phyloP scores from a whole-genome alignment of 1,284 basidiomycete species.

The Dichomitus squalens region DNA sequence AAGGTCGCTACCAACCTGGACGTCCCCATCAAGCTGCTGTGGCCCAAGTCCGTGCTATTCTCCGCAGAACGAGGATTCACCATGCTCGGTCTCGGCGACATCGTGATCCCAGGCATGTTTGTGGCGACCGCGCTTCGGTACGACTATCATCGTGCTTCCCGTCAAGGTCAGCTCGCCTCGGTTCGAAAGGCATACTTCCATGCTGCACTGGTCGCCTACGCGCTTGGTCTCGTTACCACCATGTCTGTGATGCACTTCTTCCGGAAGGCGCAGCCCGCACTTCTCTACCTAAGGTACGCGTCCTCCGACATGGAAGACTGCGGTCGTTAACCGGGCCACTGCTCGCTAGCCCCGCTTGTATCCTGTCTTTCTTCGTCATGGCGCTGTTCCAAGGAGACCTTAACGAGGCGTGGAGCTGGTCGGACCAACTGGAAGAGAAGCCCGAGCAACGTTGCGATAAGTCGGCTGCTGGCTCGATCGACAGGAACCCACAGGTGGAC shows the following conservation, averaged over 20 bases:
- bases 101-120: conserved; percentile 91
- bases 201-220: conserved; percentile 74
- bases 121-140: conserved; percentile 88
- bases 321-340: not conserved
- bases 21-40: conserved; percentile 92
- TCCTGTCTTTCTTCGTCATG: conserved; percentile 59
- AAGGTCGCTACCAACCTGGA: conserved; percentile 92
- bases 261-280: conserved; percentile 85
- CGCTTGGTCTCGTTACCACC: conserved; percentile 77
- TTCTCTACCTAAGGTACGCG: conserved; percentile 87
- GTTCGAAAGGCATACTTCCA: conserved; percentile 84
- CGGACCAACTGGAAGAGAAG: conserved; percentile 40
- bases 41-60: conserved; percentile 75
- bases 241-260: conserved; percentile 90
- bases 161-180: conserved; percentile 16
- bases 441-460: not conserved
- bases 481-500: conserved; percentile 4
- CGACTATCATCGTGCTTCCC: conserved; percentile 63
- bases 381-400: conserved; percentile 61
- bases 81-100: conserved; percentile 92
- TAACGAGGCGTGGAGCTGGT: conserved; percentile 64
- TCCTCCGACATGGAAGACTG: not conserved
- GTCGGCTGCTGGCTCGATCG: not conserved
- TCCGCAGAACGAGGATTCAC: conserved; percentile 69
- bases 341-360: conserved; percentile 62